These are phyloP conservation scores for Coprinopsis sp. DNA, from an alignment of 768 basidiomycete species.

Conservation along the genomic window DNA sequence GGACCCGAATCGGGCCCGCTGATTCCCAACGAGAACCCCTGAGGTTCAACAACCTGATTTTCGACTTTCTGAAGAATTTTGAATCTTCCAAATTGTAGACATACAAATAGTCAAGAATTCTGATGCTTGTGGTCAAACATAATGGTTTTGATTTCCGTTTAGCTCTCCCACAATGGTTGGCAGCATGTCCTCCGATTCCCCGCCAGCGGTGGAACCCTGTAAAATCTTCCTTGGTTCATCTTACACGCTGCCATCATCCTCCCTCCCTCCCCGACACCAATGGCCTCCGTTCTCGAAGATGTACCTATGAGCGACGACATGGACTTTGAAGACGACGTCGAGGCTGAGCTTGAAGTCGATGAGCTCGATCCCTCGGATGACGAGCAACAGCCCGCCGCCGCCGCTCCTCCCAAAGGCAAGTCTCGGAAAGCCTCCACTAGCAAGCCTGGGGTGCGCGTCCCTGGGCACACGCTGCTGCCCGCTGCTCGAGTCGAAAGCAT, in stretches of 20 bases:
- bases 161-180: background rate
- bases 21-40: no score
- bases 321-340: conserved; percentile 42
- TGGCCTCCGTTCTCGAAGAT: conserved; percentile 8
- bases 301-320: conserved; percentile 15
- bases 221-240: conserved; percentile 16
- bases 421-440: conserved; percentile 20
- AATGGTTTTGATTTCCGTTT: background rate
- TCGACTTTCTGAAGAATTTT: no score
- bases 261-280: conserved; percentile 3
- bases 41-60: no score
- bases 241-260: background rate
- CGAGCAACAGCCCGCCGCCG: conserved; percentile 22
- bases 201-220: conserved; percentile 7
- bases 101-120: background rate
- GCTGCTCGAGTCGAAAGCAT: conserved; percentile 68
- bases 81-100: conserved; percentile 37
- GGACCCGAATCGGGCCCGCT: no score
- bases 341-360: conserved; percentile 64
- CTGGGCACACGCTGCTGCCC: conserved; percentile 67
- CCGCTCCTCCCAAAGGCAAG: conserved; percentile 2
- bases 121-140: background rate
- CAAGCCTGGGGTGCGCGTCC: conserved; percentile 39
- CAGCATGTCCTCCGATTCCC: conserved; percentile 2
- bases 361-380: conserved; percentile 55